Conservation (phyloP, 495 filamentous ascomycete genomes). For the Pseudomonodictys pantanalensis region DNA sequence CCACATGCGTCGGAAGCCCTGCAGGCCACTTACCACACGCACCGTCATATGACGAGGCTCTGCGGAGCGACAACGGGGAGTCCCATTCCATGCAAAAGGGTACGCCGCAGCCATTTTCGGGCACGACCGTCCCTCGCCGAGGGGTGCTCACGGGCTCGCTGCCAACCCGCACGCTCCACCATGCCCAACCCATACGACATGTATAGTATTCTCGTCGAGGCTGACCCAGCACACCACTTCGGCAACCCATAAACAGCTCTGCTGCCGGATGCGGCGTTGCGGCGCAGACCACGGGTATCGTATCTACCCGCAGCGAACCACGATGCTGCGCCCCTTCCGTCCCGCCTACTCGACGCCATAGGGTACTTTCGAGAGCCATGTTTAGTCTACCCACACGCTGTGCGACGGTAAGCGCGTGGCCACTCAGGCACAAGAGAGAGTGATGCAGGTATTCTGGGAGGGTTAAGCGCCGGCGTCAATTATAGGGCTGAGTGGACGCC, state of each 20-base stretch:
- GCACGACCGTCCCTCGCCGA: background rate
- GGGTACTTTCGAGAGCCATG: no score
- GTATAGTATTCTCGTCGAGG: conserved; percentile 22
- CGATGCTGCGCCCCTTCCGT: background rate
- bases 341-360: no score
- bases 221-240: background rate
- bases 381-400: no score
- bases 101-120: background rate
- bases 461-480: conserved; percentile 8
- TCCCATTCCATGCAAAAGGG: background rate
- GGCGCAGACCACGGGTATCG: background rate
- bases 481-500: conserved; percentile 15
- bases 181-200: background rate
- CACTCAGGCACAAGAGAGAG: background rate
- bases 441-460: background rate
- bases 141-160: background rate
- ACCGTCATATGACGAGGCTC: background rate
- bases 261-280: background rate
- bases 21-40: background rate
- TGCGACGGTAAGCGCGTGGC: background rate
- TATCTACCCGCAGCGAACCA: conserved; percentile 1
- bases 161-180: no score
- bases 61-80: background rate
- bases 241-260: background rate
- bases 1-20: background rate